phyloP scores from a whole-genome alignment of 2,329 filamentous ascomycete genomes.

The Trichophyton schoenleinii region DNA sequence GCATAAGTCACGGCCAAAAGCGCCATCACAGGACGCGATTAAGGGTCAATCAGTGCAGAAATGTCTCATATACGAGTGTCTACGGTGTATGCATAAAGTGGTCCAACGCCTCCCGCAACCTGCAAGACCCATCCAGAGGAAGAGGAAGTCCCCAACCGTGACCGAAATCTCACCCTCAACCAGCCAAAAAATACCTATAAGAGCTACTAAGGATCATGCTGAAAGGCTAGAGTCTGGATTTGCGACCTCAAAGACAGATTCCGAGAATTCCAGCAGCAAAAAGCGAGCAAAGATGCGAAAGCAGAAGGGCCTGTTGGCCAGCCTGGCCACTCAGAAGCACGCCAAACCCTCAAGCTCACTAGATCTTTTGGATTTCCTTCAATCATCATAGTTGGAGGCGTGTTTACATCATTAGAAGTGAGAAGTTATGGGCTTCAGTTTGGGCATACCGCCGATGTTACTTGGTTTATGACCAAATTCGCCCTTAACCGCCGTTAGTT shows the following conservation, averaged over 20 bases:
- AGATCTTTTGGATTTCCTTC: conserved; percentile 44
- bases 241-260: conserved; percentile 12
- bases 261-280: conserved; percentile 39
- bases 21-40: neutral
- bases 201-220: neutral
- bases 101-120: conserved; percentile 18
- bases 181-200: neutral
- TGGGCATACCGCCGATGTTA: too few relatives aligned
- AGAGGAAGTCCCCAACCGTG: conserved; percentile 9
- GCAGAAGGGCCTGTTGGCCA: conserved; percentile 41
- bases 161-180: conserved; percentile 4
- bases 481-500: too few relatives aligned
- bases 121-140: conserved; percentile 9
- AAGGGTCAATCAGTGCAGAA: neutral
- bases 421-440: neutral
- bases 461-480: too few relatives aligned
- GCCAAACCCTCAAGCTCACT: conserved; percentile 25
- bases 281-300: conserved; percentile 45
- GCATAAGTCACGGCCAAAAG: neutral
- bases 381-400: conserved; percentile 20
- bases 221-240: neutral
- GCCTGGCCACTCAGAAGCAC: conserved; percentile 35
- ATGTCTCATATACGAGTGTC: conserved; percentile 24
- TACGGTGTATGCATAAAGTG: conserved; percentile 25
- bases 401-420: neutral